Evolutionary conservation across 352 stramenopile genomes (phyloP), one percentile per base, ranked within the genome.

Genomic region (Lagenidium sp.): DNA sequence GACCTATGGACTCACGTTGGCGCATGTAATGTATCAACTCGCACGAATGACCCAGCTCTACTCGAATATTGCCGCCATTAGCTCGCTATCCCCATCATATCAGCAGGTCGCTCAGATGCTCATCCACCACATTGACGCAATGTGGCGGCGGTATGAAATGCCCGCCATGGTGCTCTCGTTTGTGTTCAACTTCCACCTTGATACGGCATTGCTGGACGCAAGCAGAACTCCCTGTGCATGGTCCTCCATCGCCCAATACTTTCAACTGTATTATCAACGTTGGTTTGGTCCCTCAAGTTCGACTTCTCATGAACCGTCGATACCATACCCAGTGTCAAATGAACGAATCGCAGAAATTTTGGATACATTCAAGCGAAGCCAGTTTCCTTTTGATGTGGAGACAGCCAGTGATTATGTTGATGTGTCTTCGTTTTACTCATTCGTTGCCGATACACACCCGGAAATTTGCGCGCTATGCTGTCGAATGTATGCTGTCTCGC

Each of bases 371-470:
- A 76, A 82, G 35, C 47, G 71, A 31, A 72, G 67, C 8, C 68
- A 84, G 31, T 89, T 86, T 35, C 76, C 79, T 12, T 89, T 92
- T 19, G 76, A 89, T 44, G 41, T 53, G 1, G 66, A 76, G 23
- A 87, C 73, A 13, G 85, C 76, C 18, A 77, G 57, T 47, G 76
- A 84, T 44, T 88, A 91, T 48, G 55, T 69, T 0, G 76, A 92
- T 41, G 73, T 88, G 31, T 85, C 72, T 31, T 88, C 76, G 6
- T 92, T 92, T 48, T 92, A 92, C 53, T 86, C 76, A 43, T 86
- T 87, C 36, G 64, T 92, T 6, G 83, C 79, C 6, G 74, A 88
- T 40, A 85, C 79, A 6, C 65, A 88, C 30, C 74, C 74, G 1
- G 74, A 92, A 48, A 79, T 92, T 13, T 87, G 74, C 18, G 76